Evolutionary conservation across 1,139 yeast genomes (phyloP).

Genomic region (Pichia sp.): DNA sequence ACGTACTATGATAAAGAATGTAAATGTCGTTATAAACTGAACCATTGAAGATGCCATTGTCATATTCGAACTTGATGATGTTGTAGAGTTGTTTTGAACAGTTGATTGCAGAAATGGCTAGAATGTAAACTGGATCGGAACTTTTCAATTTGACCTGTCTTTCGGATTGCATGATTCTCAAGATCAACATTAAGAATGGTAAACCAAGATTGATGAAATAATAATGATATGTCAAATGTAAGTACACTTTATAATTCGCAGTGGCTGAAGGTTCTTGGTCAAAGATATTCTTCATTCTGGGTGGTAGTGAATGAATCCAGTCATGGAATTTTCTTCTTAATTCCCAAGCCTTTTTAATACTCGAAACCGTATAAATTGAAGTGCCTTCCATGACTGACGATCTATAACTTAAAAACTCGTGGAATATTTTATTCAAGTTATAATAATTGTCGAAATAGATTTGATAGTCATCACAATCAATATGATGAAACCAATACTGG

Average conservation of each 20-base stretch:
- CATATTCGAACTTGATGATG: neutral
- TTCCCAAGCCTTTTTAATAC: slow-evolving; percentile 3
- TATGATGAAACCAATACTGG: neutral
- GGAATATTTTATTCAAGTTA: neutral
- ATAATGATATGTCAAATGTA: slow-evolving; percentile 2
- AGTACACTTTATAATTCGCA: neutral
- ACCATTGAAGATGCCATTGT: neutral
- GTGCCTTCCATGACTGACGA: slow-evolving; percentile 1
- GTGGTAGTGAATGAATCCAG: neutral
- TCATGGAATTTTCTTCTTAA: slow-evolving; percentile 1
- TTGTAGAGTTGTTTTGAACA: neutral
- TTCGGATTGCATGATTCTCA: neutral
- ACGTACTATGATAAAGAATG: neutral
- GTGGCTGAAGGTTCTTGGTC: neutral
- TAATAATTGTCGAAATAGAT: neutral
- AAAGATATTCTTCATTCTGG: neutral
- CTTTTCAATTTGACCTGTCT: neutral
- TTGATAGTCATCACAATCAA: neutral
- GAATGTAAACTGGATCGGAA: neutral
- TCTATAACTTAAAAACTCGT: neutral
- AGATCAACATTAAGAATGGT: slow-evolving; percentile 2
- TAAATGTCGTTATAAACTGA: neutral
- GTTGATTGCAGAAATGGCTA: slow-evolving; percentile 1
- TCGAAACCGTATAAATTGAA: neutral
- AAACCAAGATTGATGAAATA: slow-evolving; percentile 1